phyloP scores from a whole-genome alignment of 2,329 filamentous ascomycete species.

The Claviceps sp. region DNA sequence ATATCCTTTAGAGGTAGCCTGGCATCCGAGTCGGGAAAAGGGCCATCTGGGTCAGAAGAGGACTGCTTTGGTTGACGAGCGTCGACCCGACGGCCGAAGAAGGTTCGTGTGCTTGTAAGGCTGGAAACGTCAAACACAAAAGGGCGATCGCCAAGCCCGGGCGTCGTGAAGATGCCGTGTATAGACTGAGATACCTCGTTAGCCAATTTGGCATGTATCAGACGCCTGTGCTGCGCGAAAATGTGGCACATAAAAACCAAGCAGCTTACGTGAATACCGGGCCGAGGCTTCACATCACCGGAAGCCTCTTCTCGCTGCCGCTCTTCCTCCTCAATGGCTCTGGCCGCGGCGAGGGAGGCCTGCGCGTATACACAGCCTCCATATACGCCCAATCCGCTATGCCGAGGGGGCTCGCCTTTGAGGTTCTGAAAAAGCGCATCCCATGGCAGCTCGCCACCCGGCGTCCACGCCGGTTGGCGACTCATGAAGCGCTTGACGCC shows the following conservation, averaged over 20 bases:
- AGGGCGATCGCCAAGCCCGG: slow-evolving; percentile 33
- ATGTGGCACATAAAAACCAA: background rate
- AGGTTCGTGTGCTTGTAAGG: slow-evolving; percentile 31
- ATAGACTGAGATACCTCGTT: slow-evolving; percentile 28
- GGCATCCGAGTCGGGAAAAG: slow-evolving; percentile 27
- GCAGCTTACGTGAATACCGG: slow-evolving; percentile 25
- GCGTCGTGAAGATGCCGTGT: slow-evolving; percentile 40
- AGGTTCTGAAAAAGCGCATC: slow-evolving; percentile 7
- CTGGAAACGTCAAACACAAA: slow-evolving; percentile 37
- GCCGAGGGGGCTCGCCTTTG: slow-evolving; percentile 8
- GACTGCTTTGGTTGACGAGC: slow-evolving; percentile 31
- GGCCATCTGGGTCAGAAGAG: slow-evolving; percentile 21
- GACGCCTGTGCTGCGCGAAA: too few species aligned
- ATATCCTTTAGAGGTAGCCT: slow-evolving; percentile 24
- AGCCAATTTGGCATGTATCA: too few species aligned
- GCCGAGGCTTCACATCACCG: slow-evolving; percentile 6
- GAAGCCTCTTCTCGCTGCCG: slow-evolving; percentile 3
- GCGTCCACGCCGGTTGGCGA: slow-evolving; percentile 19
- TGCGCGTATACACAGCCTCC: slow-evolving; percentile 26
- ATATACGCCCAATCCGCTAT: slow-evolving; percentile 14
- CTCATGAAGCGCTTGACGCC: slow-evolving; percentile 17
- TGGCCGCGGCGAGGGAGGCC: slow-evolving; percentile 22
- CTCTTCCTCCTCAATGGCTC: slow-evolving; percentile 20
- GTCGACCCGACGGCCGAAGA: slow-evolving; percentile 35
- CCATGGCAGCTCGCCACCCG: slow-evolving; percentile 19